phyloP scores from a whole-genome alignment of 352 stramenopile genomes.

The Pythium diclinum region DNA sequence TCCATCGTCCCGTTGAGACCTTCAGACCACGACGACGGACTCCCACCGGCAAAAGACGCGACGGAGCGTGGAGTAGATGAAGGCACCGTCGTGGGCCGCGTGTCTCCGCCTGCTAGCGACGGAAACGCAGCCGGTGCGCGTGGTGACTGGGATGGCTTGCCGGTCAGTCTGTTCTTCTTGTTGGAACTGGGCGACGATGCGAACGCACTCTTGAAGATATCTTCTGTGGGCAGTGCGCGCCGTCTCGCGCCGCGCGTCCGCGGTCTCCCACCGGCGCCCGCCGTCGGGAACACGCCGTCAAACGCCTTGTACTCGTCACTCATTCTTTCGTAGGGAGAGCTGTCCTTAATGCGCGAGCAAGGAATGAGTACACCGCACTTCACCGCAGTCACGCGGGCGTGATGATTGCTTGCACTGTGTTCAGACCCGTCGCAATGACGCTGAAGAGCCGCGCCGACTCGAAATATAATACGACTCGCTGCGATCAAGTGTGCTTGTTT shows the following conservation, averaged over 20 bases:
- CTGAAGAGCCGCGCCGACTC: conserved; percentile 1
- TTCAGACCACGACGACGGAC: not conserved
- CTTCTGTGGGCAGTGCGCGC: conserved; percentile 7
- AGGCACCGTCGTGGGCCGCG: not conserved
- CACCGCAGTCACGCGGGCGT: not conserved
- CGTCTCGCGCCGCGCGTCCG: conserved; percentile 17
- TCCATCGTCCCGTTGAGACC: not conserved
- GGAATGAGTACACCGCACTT: not conserved
- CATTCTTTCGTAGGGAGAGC: not conserved
- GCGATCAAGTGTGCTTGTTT: not conserved
- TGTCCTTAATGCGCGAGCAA: not conserved
- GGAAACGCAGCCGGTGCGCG: conserved; percentile 1
- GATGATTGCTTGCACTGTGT: not conserved
- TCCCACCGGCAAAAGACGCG: not conserved
- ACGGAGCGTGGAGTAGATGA: not conserved
- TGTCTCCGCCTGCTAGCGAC: not conserved
- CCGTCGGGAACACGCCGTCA: conserved; percentile 9
- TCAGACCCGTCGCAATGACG: not conserved
- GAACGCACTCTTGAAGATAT: conserved; percentile 12
- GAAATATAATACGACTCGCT: not conserved
- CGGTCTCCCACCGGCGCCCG: conserved; percentile 1
- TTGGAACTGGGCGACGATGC: not conserved
- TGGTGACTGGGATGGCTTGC: not conserved
- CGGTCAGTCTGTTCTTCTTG: conserved; percentile 16
- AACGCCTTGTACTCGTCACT: conserved; percentile 7